phyloP scores from a whole-genome alignment of 306 rosid species.

The Senna siamea region DNA sequence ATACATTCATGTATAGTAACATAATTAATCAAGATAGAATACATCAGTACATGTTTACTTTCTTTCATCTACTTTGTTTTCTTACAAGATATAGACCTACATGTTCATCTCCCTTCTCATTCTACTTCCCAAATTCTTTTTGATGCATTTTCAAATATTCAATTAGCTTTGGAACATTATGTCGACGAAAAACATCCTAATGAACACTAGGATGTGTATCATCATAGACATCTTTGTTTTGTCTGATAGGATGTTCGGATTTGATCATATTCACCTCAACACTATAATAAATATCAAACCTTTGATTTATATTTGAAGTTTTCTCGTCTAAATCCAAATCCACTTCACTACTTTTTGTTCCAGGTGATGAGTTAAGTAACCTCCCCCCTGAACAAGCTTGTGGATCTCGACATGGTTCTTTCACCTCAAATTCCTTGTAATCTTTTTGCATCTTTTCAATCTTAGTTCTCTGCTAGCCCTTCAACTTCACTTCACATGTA shows the following conservation, averaged over 20 bases:
- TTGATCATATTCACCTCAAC: conserved; percentile 42
- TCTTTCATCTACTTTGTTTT: no score
- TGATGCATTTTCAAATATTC: conserved; percentile 73
- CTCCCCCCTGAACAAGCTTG: conserved; percentile 48
- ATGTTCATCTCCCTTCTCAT: conserved; percentile 44
- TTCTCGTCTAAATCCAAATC: conserved; percentile 52
- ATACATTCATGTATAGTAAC: no score
- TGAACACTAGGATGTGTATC: conserved; percentile 60
- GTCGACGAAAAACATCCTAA: conserved; percentile 82
- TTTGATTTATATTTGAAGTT: conserved; percentile 48
- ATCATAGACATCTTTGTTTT: conserved; percentile 50
- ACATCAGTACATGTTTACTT: no score
- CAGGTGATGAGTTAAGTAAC: conserved; percentile 51
- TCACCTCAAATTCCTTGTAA: conserved; percentile 47
- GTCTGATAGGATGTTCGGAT: conserved; percentile 44
- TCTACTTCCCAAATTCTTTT: conserved; percentile 60
- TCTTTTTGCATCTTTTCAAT: conserved; percentile 48
- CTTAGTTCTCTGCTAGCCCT: conserved; percentile 55
- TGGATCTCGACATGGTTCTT: conserved; percentile 50
- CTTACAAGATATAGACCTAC: conserved; percentile 67
- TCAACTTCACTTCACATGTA: conserved; percentile 62
- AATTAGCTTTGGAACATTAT: conserved; percentile 68
- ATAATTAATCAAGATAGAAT: no score
- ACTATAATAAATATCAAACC: conserved; percentile 43
- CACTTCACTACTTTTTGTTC: conserved; percentile 45